These are phyloP conservation scores for Grosmannia penicillata DNA, from an alignment of 2,329 filamentous ascomycete genomes.

Conservation along the genomic window DNA sequence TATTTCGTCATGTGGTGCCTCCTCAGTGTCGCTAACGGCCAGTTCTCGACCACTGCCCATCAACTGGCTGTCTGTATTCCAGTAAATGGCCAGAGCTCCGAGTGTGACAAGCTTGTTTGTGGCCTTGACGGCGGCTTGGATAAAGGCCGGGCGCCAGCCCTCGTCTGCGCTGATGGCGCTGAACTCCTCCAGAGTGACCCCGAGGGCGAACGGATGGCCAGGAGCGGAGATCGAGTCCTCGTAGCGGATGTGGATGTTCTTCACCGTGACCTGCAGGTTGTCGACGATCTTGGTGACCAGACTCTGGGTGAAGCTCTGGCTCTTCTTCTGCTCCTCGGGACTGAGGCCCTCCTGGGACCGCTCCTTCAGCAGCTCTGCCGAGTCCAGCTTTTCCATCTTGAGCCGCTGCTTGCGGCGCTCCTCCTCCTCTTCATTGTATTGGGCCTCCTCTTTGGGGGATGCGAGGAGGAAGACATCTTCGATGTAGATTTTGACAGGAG, in stretches of 20 bases:
- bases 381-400: slow-evolving; percentile 98
- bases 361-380: slow-evolving; percentile 86
- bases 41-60: slow-evolving; percentile 70
- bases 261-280: slow-evolving; percentile 93
- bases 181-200: slow-evolving; percentile 86
- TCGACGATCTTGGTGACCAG: slow-evolving; percentile 93
- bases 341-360: slow-evolving; percentile 85
- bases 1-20: slow-evolving; percentile 59
- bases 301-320: slow-evolving; percentile 93
- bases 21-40: slow-evolving; percentile 40
- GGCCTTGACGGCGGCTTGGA: slow-evolving; percentile 67
- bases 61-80: slow-evolving; percentile 86
- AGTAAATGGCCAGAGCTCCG: slow-evolving; percentile 84
- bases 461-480: slow-evolving; percentile 94
- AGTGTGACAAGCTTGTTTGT: slow-evolving; percentile 92
- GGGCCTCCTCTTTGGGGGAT: slow-evolving; percentile 86
- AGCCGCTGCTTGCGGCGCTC: slow-evolving; percentile 72
- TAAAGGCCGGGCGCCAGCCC: slow-evolving; percentile 90
- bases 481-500: slow-evolving; percentile 87
- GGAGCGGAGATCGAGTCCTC: slow-evolving; percentile 94
- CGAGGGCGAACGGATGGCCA: slow-evolving; percentile 86
- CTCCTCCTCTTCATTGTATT: slow-evolving; percentile 88
- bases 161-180: slow-evolving; percentile 93
- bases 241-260: slow-evolving; percentile 96
- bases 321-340: slow-evolving; percentile 90